Conservation (phyloP, 2,329 filamentous ascomycete species). For the Colletotrichum godetiae region DNA sequence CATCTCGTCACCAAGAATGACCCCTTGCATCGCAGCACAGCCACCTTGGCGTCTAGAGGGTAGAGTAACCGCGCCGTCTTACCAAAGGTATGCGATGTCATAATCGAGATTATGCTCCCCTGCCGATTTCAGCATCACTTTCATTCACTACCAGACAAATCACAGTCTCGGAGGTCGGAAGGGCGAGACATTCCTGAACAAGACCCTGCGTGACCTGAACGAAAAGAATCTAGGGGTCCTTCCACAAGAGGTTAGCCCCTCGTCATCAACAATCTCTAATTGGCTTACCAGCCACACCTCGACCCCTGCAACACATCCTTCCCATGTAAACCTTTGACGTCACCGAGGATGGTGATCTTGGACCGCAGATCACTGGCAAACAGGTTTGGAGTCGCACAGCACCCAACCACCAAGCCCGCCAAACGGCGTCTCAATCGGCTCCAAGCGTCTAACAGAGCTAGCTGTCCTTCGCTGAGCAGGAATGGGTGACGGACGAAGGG, state of each 20-base stretch:
- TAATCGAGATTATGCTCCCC: not conserved
- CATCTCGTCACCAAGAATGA: not conserved
- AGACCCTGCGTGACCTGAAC: conserved; percentile 25
- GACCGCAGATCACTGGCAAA: conserved; percentile 29
- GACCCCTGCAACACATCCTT: not conserved
- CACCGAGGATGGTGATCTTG: conserved; percentile 25
- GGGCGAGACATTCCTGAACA: conserved; percentile 14
- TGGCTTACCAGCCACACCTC: not conserved
- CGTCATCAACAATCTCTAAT: conserved; percentile 10
- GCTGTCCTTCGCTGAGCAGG: not conserved
- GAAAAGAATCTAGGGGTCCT: conserved; percentile 34
- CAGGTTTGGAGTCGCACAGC: conserved; percentile 28
- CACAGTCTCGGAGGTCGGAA: not conserved
- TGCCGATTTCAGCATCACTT: not conserved
- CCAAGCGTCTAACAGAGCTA: not conserved
- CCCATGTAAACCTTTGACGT: conserved; percentile 17
- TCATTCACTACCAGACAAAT: not conserved
- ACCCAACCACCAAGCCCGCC: not conserved
- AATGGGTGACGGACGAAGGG: not conserved
- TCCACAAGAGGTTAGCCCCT: conserved; percentile 3
- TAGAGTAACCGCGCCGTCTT: not conserved
- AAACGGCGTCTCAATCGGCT: not conserved
- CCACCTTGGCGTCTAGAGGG: not conserved
- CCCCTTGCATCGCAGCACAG: conserved; percentile 23
- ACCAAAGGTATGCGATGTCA: conserved; percentile 22